Evolutionary conservation across 148 eudicot species (phyloP).

Genomic region (Dianthus caryophyllus): DNA sequence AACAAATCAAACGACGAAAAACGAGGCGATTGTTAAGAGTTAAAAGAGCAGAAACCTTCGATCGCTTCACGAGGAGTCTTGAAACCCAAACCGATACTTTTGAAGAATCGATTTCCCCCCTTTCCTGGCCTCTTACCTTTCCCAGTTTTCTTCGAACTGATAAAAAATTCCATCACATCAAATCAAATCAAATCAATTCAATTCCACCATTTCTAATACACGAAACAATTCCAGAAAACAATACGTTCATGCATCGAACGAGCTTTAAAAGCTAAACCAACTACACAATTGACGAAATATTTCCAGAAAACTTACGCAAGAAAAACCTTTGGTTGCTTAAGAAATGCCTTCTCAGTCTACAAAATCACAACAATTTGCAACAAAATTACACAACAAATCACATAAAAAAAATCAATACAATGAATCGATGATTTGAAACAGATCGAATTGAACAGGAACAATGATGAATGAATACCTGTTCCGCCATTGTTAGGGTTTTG

Average conservation of each 20-base stretch:
- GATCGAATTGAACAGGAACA: not conserved
- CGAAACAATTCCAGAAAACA: too few relatives aligned
- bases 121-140: constrained; percentile 58
- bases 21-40: too few relatives aligned
- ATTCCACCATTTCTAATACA: not conserved
- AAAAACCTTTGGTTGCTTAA: constrained; percentile 47
- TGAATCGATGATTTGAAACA: not conserved
- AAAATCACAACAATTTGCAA: not conserved
- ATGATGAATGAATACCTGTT: constrained; percentile 23
- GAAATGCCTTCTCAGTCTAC: constrained; percentile 45
- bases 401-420: not conserved
- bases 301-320: constrained; percentile 26
- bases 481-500: constrained; percentile 42
- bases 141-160: constrained; percentile 45
- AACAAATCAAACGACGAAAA: not conserved
- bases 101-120: constrained; percentile 55
- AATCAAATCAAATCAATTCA: not conserved
- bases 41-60: constrained; percentile 29
- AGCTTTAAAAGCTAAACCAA: too few relatives aligned
- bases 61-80: constrained; percentile 48
- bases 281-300: too few relatives aligned
- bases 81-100: constrained; percentile 48
- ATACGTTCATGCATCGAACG: too few relatives aligned
- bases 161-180: too few relatives aligned
- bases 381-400: not conserved